Percentiles rank a stretch among this genome's conserved stretches.
phyloP scores from a whole-genome alignment of 1,139 yeast species.

The Citeromyces siamensis region DNA sequence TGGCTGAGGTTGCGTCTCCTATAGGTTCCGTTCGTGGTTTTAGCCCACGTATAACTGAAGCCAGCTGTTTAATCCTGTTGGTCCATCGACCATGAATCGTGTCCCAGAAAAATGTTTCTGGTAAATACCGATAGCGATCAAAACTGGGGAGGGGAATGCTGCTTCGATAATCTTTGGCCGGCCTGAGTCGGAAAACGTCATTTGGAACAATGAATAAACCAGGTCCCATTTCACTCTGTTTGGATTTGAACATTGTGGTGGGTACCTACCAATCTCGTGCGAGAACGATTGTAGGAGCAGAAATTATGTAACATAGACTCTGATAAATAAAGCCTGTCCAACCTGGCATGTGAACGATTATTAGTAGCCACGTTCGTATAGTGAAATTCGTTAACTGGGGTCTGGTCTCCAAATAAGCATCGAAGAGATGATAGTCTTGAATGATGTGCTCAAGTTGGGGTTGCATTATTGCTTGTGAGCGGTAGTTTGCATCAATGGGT shows the following conservation, averaged over 20 bases:
- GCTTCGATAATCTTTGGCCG: neutral
- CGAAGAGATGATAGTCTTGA: constrained; percentile 2
- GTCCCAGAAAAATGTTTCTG: neutral
- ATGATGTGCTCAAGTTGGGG: neutral
- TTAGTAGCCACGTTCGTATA: neutral
- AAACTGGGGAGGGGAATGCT: neutral
- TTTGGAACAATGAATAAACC: neutral
- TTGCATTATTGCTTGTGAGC: neutral
- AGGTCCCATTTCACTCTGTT: neutral
- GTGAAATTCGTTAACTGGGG: neutral
- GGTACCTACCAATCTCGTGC: neutral
- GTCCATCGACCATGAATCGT: neutral
- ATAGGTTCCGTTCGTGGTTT: neutral
- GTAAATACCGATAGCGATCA: neutral
- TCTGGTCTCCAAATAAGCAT: neutral
- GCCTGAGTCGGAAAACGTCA: neutral
- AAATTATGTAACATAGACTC: neutral
- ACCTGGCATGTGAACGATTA: neutral
- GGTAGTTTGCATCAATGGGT: neutral
- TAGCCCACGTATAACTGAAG: neutral
- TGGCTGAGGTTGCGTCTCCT: neutral
- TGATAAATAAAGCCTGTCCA: neutral
- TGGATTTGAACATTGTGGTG: neutral
- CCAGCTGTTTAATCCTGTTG: neutral
- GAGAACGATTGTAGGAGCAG: neutral